Evolutionary conservation across 2,329 filamentous ascomycete genomes (phyloP).

Genomic region (Westerdykella ornata): DNA sequence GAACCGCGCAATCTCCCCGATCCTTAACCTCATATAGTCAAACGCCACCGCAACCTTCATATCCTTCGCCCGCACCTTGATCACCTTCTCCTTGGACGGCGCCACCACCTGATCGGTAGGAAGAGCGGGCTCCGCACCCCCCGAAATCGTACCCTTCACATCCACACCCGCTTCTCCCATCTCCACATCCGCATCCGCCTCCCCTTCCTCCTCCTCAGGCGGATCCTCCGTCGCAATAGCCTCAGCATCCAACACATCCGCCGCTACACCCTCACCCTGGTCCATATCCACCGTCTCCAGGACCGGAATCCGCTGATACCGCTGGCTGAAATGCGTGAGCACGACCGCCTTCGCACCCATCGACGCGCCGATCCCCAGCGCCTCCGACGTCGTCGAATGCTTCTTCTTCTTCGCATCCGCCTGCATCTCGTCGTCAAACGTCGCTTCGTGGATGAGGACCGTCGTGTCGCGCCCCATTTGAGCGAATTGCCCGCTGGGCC

Average conservation of each 20-base stretch:
- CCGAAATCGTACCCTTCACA: conserved; percentile 9
- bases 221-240: conserved; percentile 13
- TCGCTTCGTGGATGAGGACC: conserved; percentile 89
- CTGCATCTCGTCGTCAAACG: conserved; percentile 79
- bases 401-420: conserved; percentile 80
- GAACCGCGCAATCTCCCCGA: conserved; percentile 63
- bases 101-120: conserved; percentile 5
- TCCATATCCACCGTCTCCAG: conserved; percentile 38
- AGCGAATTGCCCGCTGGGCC: conserved; percentile 61
- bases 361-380: conserved; percentile 63
- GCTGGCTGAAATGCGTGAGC: conserved; percentile 90
- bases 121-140: conserved; percentile 2
- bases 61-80: conserved; percentile 41
- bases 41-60: conserved; percentile 67
- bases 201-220: conserved; percentile 20
- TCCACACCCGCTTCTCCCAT: conserved; percentile 12
- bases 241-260: conserved; percentile 9
- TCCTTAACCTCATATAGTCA: conserved; percentile 68
- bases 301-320: conserved; percentile 71
- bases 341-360: conserved; percentile 79
- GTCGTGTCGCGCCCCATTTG: conserved; percentile 67
- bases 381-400: conserved; percentile 83
- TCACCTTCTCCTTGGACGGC: conserved; percentile 14
- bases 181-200: conserved; percentile 14
- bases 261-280: no score